phyloP scores from a whole-genome alignment of 176 grass and related monocot genomes.

The Hsuehochloa calcarea region DNA sequence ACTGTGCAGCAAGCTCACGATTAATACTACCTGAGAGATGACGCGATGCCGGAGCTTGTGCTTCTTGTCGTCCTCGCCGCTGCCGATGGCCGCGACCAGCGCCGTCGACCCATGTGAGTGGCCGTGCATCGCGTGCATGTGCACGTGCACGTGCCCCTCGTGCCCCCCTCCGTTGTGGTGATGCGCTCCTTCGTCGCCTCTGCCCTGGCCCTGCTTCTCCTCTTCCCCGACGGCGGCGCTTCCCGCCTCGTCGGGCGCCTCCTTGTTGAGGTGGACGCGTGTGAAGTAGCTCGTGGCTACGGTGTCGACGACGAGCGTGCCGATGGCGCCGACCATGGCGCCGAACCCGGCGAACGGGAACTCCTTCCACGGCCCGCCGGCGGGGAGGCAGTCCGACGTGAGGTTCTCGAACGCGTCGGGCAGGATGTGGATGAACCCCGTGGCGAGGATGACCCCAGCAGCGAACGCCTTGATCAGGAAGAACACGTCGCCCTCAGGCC shows the following conservation, averaged over 20 bases:
- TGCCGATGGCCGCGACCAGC: slow-evolving; percentile 25
- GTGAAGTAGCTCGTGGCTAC: slow-evolving; percentile 61
- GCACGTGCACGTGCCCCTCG: slow-evolving; percentile 29
- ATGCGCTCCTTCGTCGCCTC: not conserved
- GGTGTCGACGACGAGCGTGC: slow-evolving; percentile 60
- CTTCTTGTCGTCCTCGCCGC: slow-evolving; percentile 26
- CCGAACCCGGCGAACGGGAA: slow-evolving; percentile 61
- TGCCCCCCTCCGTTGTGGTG: not conserved
- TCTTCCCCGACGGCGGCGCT: not conserved
- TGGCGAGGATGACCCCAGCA: slow-evolving; percentile 56
- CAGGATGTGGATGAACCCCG: slow-evolving; percentile 57
- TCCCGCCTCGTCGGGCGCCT: not conserved
- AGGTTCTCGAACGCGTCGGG: slow-evolving; percentile 54
- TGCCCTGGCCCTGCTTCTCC: slow-evolving; percentile 16
- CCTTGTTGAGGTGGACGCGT: slow-evolving; percentile 23
- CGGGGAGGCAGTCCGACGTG: slow-evolving; percentile 19
- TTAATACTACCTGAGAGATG: slow-evolving; percentile 45
- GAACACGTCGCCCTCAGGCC: slow-evolving; percentile 48
- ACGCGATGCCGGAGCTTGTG: slow-evolving; percentile 43
- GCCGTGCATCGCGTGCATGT: slow-evolving; percentile 54
- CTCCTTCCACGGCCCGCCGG: slow-evolving; percentile 22
- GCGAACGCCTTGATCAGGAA: slow-evolving; percentile 65
- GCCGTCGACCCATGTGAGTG: slow-evolving; percentile 51
- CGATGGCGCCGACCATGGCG: slow-evolving; percentile 66
- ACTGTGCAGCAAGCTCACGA: not conserved